Conservation (phyloP, 2,329 filamentous ascomycete genomes). For the Alternaria infectoria region DNA sequence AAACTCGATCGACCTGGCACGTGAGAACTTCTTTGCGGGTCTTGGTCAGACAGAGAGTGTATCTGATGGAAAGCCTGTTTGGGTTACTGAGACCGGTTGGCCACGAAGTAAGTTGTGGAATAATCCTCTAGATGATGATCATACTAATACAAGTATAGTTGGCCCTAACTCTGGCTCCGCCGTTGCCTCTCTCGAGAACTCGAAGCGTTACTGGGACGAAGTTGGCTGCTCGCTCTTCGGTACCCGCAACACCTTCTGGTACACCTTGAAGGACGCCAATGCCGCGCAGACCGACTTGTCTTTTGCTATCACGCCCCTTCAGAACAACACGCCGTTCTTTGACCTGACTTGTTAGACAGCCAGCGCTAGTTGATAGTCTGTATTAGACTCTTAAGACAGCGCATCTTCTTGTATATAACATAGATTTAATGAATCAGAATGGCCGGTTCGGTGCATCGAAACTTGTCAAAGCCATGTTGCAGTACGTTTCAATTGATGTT, state of each 20-base stretch:
- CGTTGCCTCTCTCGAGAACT: slow-evolving; percentile 33
- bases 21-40: slow-evolving; percentile 70
- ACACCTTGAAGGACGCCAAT: slow-evolving; percentile 50
- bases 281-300: slow-evolving; percentile 48
- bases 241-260: slow-evolving; percentile 38
- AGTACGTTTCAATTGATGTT: not conserved
- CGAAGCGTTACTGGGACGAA: slow-evolving; percentile 35
- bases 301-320: slow-evolving; percentile 62
- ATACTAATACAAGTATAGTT: not conserved
- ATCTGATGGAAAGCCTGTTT: slow-evolving; percentile 72
- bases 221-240: slow-evolving; percentile 40
- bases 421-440: not conserved
- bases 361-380: not conserved
- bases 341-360: slow-evolving; percentile 56
- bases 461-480: not conserved
- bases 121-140: too few relatives aligned
- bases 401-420: not conserved
- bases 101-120: slow-evolving; percentile 51
- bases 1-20: slow-evolving; percentile 65
- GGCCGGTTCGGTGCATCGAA: not conserved
- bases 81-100: slow-evolving; percentile 89
- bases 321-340: slow-evolving; percentile 59
- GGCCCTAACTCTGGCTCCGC: slow-evolving; percentile 33
- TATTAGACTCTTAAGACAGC: not conserved
- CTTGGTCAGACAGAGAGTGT: slow-evolving; percentile 64